Evolutionary conservation across 2,329 filamentous ascomycete species (phyloP).

Genomic region (Arthroderma sp.): DNA sequence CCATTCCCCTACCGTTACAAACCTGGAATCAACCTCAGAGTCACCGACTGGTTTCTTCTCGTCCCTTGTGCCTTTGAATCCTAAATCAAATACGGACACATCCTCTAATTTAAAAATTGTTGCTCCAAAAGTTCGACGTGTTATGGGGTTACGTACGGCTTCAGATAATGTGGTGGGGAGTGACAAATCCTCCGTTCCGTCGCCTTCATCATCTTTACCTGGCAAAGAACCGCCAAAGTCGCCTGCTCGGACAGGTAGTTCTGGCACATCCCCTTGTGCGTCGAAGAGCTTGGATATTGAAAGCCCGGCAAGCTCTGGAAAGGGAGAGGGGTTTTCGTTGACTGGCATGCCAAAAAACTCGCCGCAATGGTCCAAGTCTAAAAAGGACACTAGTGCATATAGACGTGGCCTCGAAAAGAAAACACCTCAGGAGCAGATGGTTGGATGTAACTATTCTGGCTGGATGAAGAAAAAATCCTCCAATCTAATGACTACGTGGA

Average conservation of each 20-base stretch:
- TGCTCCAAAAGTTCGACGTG: constrained; percentile 44
- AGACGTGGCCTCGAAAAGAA: constrained; percentile 73
- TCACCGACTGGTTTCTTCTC: constrained; percentile 26
- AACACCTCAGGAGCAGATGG: constrained; percentile 67
- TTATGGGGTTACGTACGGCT: constrained; percentile 65
- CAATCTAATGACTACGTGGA: constrained; percentile 95
- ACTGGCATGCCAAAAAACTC: constrained; percentile 39
- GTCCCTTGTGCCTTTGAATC: constrained; percentile 36
- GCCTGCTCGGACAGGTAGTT: constrained; percentile 64
- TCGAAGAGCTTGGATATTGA: constrained; percentile 63
- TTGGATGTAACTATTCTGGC: constrained; percentile 79
- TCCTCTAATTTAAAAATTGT: constrained; percentile 43
- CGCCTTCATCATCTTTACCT: constrained; percentile 31
- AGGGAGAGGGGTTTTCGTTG: constrained; percentile 35
- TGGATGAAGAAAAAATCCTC: constrained; percentile 99
- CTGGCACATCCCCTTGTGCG: constrained; percentile 39
- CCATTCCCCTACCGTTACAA: constrained; percentile 42
- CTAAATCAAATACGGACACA: constrained; percentile 36
- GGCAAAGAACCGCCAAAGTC: constrained; percentile 46
- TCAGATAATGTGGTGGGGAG: constrained; percentile 55
- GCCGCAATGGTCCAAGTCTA: constrained; percentile 49
- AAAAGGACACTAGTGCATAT: constrained; percentile 93
- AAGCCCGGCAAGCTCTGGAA: constrained; percentile 49
- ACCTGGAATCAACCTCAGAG: constrained; percentile 39
- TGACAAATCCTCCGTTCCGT: constrained; percentile 37